These are phyloP conservation scores for Salix purpurea DNA, from an alignment of 345 rosid genomes.

Conservation along the genomic window DNA sequence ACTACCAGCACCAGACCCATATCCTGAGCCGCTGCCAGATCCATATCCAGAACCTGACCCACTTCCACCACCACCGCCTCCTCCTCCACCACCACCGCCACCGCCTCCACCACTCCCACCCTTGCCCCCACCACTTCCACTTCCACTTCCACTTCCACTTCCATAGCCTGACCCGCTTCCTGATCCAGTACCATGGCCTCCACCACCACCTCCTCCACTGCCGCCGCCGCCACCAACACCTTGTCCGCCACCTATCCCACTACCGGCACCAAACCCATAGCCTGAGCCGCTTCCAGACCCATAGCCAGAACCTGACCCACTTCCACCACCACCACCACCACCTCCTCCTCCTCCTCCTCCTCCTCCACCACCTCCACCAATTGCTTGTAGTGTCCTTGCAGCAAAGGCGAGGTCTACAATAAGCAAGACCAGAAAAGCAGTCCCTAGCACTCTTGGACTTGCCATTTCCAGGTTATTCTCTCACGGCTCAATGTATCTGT, in stretches of 20 bases:
- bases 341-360: constrained; percentile 31
- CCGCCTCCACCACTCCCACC: neutral
- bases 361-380: constrained; percentile 29
- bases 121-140: too few relatives aligned
- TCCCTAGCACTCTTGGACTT: constrained; percentile 24
- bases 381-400: constrained; percentile 28
- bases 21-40: neutral
- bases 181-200: constrained; percentile 7
- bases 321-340: neutral
- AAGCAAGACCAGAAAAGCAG: constrained; percentile 41
- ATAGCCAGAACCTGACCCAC: constrained; percentile 1
- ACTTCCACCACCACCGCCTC: neutral
- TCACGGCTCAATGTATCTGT: neutral
- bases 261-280: neutral
- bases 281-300: constrained; percentile 9
- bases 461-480: constrained; percentile 19
- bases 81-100: neutral
- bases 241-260: neutral
- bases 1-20: neutral
- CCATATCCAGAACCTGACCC: neutral
- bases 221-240: constrained; percentile 3
- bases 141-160: too few relatives aligned
- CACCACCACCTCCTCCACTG: neutral
- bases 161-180: constrained; percentile 27
- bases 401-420: constrained; percentile 29